A percentile compares a stretch with the other conserved stretches of the same genome.
These are phyloP conservation scores for Plasmodium malariae DNA, from an alignment of 169 alveolate species.

Conservation along the genomic window DNA sequence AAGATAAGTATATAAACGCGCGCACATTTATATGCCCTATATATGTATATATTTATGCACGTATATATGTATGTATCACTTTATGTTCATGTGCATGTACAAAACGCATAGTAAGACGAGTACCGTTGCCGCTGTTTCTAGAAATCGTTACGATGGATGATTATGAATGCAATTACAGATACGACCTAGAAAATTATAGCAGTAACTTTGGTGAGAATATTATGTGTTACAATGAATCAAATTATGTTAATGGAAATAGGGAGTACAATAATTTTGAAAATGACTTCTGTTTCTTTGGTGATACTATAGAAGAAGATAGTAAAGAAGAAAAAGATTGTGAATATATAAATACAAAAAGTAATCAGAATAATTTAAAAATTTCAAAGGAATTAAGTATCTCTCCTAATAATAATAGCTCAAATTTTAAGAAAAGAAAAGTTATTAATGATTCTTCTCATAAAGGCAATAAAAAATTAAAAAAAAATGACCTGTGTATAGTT, in stretches of 20 bases:
- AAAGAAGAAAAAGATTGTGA: neutral
- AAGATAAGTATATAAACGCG: too few species aligned
- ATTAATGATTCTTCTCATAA: neutral
- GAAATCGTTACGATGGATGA: constrained; percentile 5
- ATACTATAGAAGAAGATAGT: neutral
- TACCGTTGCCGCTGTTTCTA: neutral
- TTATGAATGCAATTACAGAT: constrained; percentile 1
- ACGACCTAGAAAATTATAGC: constrained; percentile 8
- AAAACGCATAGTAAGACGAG: too few species aligned
- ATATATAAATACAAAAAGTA: neutral
- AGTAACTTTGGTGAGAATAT: constrained; percentile 7
- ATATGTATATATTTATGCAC: too few species aligned
- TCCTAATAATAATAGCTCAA: neutral
- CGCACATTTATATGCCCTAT: too few species aligned
- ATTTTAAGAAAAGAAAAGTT: constrained; percentile 8
- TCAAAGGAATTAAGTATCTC: neutral
- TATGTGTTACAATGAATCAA: neutral
- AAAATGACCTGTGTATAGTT: neutral
- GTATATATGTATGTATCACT: too few species aligned
- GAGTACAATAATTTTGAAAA: neutral
- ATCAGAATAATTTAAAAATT: neutral
- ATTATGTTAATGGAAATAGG: neutral
- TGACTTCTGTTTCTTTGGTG: neutral
- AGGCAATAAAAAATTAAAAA: constrained; percentile 21
- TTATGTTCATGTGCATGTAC: too few species aligned